Conservation (phyloP, 2,329 filamentous ascomycete species). For the Fusarium dlaminii region DNA sequence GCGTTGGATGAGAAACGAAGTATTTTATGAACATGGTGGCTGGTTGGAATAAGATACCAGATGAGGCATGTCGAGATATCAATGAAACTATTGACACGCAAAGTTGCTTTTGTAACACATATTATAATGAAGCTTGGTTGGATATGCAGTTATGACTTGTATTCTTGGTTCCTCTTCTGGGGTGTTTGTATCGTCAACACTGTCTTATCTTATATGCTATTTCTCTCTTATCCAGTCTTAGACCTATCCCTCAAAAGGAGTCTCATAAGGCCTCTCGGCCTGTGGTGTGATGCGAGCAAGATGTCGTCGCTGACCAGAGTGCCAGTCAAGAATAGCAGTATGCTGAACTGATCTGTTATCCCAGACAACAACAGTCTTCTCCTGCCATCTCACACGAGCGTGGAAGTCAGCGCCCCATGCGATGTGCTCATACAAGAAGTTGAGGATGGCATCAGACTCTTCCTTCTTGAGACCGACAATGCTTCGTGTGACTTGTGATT, state of each 20-base stretch:
- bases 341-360: conserved; percentile 85
- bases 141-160: neutral
- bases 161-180: neutral
- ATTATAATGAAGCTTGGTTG: no score
- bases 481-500: conserved; percentile 73
- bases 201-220: neutral
- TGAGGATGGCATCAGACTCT: conserved; percentile 79
- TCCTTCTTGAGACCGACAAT: conserved; percentile 89
- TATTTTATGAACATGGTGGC: conserved; percentile 5
- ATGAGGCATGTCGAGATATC: neutral
- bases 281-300: conserved; percentile 85
- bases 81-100: neutral
- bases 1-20: conserved; percentile 15
- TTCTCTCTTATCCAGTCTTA: neutral
- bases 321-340: conserved; percentile 84
- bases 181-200: neutral
- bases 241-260: conserved; percentile 52
- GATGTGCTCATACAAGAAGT: conserved; percentile 72
- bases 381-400: conserved; percentile 78
- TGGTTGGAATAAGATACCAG: neutral
- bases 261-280: conserved; percentile 81
- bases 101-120: no score
- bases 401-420: conserved; percentile 71
- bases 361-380: conserved; percentile 86
- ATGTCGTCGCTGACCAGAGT: conserved; percentile 79